These are phyloP conservation scores for Citrus maxima DNA, from an alignment of 345 rosid species.

Conservation along the genomic window DNA sequence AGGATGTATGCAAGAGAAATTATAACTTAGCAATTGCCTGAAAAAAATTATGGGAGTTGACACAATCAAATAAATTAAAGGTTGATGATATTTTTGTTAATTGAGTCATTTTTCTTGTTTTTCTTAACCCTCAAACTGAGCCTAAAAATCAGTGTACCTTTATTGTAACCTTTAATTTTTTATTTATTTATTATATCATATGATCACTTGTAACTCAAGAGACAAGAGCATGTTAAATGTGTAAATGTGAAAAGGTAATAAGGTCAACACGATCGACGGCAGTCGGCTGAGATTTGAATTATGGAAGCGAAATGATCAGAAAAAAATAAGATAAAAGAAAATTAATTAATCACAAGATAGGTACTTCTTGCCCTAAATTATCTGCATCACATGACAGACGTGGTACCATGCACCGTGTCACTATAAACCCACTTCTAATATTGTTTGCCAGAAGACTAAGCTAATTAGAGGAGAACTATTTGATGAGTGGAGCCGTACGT, in stretches of 20 bases:
- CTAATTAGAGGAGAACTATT: neutral
- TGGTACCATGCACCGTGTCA: neutral
- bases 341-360: too few relatives aligned
- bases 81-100: neutral
- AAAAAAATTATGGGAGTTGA: slow-evolving; percentile 2
- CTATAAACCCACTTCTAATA: neutral
- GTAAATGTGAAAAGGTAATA: neutral
- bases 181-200: too few relatives aligned
- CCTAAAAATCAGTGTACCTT: slow-evolving; percentile 18
- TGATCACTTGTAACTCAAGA: neutral
- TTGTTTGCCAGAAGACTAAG: neutral
- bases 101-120: slow-evolving; percentile 7
- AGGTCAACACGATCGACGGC: slow-evolving; percentile 13
- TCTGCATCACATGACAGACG: neutral
- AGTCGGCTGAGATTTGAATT: slow-evolving; percentile 35
- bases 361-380: neutral
- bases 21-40: too few relatives aligned
- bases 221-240: neutral
- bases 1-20: too few relatives aligned
- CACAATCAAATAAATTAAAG: neutral
- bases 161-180: neutral
- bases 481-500: neutral
- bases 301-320: slow-evolving; percentile 13
- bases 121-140: slow-evolving; percentile 35
- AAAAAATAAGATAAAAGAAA: neutral